Base-by-base conservation (phyloP, 306 rosid genomes). In the cucumber (Cucumis sativus) region DNA sequence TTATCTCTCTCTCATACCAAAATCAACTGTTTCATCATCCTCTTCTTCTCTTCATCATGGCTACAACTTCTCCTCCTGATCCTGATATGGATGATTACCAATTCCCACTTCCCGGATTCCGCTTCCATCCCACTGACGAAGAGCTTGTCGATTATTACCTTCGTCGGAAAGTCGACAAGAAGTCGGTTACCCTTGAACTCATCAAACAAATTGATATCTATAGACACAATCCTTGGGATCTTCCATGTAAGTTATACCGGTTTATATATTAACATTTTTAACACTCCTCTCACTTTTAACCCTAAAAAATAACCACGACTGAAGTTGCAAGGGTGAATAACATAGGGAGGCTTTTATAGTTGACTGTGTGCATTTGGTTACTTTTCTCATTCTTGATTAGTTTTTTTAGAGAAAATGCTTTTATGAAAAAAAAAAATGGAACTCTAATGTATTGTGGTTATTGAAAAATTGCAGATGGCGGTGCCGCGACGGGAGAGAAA, bases 121-220 rank as follows among this genome's bases (percentile, higher is more conserved):
- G 98, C 2, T 94, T 94, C 70, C 97, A 94, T 69, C 98, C 98
- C 5, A 94, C 98, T 4, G 98, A 94, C 49, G 92, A 94, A 82
- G 98, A 94, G 40, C 98, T 94, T 15, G 91, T 94, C 7, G 85
- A 86, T 25, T 94, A 92, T 75, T 94, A 94, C 82, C 98, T 94
- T 47, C 79, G 80, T 52, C 82, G 98, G 78, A 94, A 92, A 83
- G 91, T 94, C 40, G 85, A 88, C 40, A 88, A 85, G 58, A 94
- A 88, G 79, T 85, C 91, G 1, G 69, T 86, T 77, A 30, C 78
- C 71, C 49, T 94, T 1, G 90, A 92, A n/a, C 91, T 90, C 86
- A 94, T 94, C 93, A 89, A 92, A 77, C 85, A 90, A 80, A 86
- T 92, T 81, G 98, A 94, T 58, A 94, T 94, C 79, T 94, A 94